Evolutionary conservation across 2,329 filamentous ascomycete species (phyloP).

Genomic region (Xylariaceae sp.): DNA sequence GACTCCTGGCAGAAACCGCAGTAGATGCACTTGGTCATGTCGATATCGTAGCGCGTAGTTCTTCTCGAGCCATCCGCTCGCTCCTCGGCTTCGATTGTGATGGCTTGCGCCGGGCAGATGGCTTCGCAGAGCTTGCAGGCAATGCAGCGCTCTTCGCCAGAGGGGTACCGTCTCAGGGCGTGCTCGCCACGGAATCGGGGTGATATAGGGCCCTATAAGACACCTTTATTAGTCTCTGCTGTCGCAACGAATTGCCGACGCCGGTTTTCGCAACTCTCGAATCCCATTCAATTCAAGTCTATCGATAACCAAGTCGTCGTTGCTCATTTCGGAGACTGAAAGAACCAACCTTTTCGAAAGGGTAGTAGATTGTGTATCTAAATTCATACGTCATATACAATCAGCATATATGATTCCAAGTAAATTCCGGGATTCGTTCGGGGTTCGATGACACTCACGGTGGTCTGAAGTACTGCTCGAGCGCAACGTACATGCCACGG

Average conservation of each 20-base stretch:
- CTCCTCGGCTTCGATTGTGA: slow-evolving; percentile 98
- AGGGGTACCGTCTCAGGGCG: slow-evolving; percentile 90
- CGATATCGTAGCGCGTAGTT: slow-evolving; percentile 97
- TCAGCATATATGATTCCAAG: slow-evolving; percentile 8
- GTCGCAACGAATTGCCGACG: slow-evolving; percentile 11
- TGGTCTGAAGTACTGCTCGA: slow-evolving; percentile 98
- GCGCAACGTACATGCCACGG: slow-evolving; percentile 93
- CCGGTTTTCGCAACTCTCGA: neutral
- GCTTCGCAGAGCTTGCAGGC: slow-evolving; percentile 99
- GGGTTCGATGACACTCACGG: slow-evolving; percentile 61
- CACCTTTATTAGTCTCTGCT: slow-evolving; percentile 20
- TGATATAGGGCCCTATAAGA: slow-evolving; percentile 76
- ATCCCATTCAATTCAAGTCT: neutral
- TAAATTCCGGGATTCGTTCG: neutral
- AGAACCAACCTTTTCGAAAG: slow-evolving; percentile 77
- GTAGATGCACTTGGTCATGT: slow-evolving; percentile 99
- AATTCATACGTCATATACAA: slow-evolving; percentile 11
- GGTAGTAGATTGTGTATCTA: slow-evolving; percentile 97
- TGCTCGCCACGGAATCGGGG: slow-evolving; percentile 98
- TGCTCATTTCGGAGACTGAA: neutral
- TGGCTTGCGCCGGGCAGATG: slow-evolving; percentile 94
- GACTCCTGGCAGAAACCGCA: slow-evolving; percentile 99
- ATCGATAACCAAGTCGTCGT: neutral
- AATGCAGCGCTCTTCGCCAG: slow-evolving; percentile 97
- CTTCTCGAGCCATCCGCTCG: slow-evolving; percentile 90